Evolutionary conservation across 1,284 basidiomycete species (phyloP), one percentile per base, ranked within the genome.

Genomic region (Ustilago xerochloae): DNA sequence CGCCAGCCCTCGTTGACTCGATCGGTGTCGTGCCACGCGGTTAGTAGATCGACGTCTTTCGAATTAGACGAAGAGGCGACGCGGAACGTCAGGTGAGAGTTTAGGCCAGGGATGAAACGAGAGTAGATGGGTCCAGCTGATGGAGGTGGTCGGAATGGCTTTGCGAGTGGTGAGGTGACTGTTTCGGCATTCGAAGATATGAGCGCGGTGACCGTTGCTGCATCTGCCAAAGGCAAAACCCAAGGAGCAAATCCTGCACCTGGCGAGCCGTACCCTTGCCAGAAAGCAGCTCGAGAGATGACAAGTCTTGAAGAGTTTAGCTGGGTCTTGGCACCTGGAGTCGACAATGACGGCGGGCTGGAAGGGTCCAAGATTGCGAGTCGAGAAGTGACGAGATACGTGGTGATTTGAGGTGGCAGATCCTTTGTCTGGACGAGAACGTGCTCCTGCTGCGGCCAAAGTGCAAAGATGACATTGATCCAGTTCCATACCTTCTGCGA

Each of bases 1-100:
- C 81, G 58, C 81, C 81, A 83, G 15, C 80, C 79, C 16, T 66
- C 70, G 59, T 75, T 70, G 53, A 83, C 81, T 3, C 81, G 77
- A 16, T 81, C 79, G 6, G 70, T 70, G 3, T 74, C 77, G 28
- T 83, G 81, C 81, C 81, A 83, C 6, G 59, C 49, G 4, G 77
- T 76, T 39, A 81, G 64, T 30, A 77, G 52, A 29, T 77, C 73
- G 15, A 82, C 75, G 30, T 80, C 77, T 24, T 56, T 58, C 9
- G 68, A 53, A 49, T 72, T 69, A 28, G 47, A 24, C 1, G 75
- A 72, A 16, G 71, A 65, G n/a, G 72, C 69, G 8, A 73, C 53
- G 24, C 78, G 78, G 63, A 77, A 81, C 3, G 76, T 74, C 41
- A 82, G 78, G 15, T 73, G 77, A 29, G 80, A 74, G 51, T 66